Evolutionary conservation across 2,329 filamentous ascomycete species (phyloP).

Genomic region (Byssochlamys sp.): DNA sequence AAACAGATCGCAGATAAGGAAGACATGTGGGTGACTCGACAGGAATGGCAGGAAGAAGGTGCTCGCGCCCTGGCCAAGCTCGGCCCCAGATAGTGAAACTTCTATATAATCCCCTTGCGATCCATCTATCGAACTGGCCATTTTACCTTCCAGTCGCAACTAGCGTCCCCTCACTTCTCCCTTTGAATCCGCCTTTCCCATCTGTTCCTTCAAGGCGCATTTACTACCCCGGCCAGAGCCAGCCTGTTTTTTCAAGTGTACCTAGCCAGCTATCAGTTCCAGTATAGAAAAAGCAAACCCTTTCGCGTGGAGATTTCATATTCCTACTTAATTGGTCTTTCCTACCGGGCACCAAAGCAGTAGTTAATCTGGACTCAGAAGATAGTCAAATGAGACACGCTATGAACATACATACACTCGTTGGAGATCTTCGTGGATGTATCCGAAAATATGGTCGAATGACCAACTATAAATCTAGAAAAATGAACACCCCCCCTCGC

Average conservation of each 20-base stretch:
- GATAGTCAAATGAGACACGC: background rate
- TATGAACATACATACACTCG: background rate
- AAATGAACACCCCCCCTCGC: background rate
- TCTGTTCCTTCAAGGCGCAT: background rate
- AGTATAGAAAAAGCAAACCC: background rate
- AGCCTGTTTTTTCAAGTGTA: background rate
- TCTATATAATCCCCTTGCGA: slow-evolving; percentile 6
- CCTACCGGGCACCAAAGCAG: background rate
- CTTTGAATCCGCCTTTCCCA: background rate
- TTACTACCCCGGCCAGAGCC: background rate
- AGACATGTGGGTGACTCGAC: slow-evolving; percentile 96
- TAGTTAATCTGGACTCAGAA: background rate
- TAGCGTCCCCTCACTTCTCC: background rate
- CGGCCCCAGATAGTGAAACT: slow-evolving; percentile 60
- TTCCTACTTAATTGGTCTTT: background rate
- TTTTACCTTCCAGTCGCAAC: background rate
- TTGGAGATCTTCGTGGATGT: too few species aligned
- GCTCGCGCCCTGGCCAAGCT: slow-evolving; percentile 78
- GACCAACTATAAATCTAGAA: too few species aligned
- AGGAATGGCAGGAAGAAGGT: slow-evolving; percentile 94
- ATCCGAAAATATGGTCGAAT: too few species aligned
- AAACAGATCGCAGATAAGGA: slow-evolving; percentile 86
- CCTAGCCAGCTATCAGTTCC: background rate
- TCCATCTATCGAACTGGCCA: background rate
- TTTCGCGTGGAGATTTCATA: background rate